These are phyloP conservation scores for Trichocladium antarcticum DNA, from an alignment of 495 filamentous ascomycete genomes.

Conservation along the genomic window DNA sequence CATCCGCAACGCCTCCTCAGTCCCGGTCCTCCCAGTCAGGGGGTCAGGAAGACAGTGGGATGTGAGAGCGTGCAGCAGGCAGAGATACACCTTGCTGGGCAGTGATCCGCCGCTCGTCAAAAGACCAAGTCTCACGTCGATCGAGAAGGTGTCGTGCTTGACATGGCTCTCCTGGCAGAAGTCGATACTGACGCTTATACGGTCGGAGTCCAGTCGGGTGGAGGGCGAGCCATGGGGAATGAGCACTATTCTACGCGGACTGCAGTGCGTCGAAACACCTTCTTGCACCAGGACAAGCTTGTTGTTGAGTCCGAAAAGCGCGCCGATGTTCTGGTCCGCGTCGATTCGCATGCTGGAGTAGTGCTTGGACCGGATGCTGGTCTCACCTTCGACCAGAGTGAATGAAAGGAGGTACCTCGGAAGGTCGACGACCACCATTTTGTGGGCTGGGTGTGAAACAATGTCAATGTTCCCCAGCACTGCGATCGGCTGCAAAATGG, in stretches of 20 bases:
- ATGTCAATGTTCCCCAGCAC: not conserved
- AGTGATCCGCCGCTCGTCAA: conserved; percentile 43
- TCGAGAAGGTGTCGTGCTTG: conserved; percentile 28
- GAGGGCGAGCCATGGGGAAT: conserved; percentile 39
- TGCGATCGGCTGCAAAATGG: conserved; percentile 7
- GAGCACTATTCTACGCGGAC: conserved; percentile 31
- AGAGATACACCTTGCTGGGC: conserved; percentile 42
- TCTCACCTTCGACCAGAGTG: not conserved
- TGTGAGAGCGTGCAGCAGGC: conserved; percentile 53
- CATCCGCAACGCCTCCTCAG: conserved; percentile 46
- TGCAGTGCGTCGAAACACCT: not conserved
- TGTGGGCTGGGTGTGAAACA: not conserved
- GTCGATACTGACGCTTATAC: conserved; percentile 36
- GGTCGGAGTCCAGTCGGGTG: conserved; percentile 16
- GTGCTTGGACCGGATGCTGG: conserved; percentile 12
- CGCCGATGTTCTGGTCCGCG: conserved; percentile 37
- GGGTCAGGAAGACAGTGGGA: conserved; percentile 48
- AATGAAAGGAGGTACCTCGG: conserved; percentile 13
- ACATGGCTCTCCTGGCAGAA: conserved; percentile 11
- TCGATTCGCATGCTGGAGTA: conserved; percentile 43
- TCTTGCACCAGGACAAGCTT: conserved; percentile 40
- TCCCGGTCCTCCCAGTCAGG: conserved; percentile 48
- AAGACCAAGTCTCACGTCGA: conserved; percentile 44
- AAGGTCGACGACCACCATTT: not conserved
- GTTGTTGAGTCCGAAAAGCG: conserved; percentile 43